Base-by-base conservation (phyloP, 2,329 filamentous ascomycete genomes). In the Stemphylium lycopersici region DNA sequence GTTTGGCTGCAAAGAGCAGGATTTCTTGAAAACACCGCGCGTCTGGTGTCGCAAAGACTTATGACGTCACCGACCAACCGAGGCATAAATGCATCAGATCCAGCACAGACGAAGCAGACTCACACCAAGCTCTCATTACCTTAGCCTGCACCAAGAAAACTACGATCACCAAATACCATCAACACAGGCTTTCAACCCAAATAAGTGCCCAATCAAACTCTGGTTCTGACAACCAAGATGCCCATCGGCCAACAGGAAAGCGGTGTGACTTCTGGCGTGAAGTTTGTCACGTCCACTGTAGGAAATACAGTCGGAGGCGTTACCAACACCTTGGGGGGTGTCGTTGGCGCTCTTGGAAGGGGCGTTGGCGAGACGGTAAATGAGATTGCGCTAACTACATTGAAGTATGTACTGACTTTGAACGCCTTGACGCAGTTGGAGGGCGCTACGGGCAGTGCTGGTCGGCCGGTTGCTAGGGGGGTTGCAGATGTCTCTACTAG, bases 221-320 rank as follows among this genome's bases (percentile, higher is more conserved):
- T 26, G 22, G 44, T 16, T 13, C 34, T 26, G 55, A 55, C n/a
- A 45, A 48, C 38, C 52, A 71, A 37, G 26, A 75, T 74, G 72
- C 68, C 73, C 36, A 60, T 74, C 59, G 69, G 68, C 26, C 70
- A 75, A 62, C 62, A 74, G 65, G 71, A 77, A 64, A 74, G 70
- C 39, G 80, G 80, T 58, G 76, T 79, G 45, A 81, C 80, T 0
- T 80, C 80, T 44, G 80, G 81, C 51, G 77, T 82, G 49, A 83
- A 82, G 60, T 82, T 82, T 61, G 81, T 83, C 44, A 84, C 81
- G 4, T 82, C 80, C 1, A 83, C 82, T 1, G 69, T 84, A 22
- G 83, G 83, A 44, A 85, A 85, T 66, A 80, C 80, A 0, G 78
- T 73, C 36, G 82, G 81, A n/a, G 83, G 83, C 32, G 70, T 84